Base-by-base conservation (phyloP, 495 filamentous ascomycete species). In the Hypoxylon rickii region DNA sequence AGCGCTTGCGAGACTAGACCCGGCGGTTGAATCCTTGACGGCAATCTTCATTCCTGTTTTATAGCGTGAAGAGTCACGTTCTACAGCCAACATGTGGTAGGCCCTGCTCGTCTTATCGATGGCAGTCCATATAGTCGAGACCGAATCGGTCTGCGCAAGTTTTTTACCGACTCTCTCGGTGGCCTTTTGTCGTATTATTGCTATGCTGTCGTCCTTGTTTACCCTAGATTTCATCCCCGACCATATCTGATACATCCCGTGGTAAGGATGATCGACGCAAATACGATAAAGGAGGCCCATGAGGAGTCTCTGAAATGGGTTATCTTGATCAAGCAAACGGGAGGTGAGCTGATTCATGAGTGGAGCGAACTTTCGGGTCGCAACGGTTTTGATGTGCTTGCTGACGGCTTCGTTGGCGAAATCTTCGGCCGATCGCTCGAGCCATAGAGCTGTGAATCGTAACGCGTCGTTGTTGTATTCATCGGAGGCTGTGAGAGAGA, bases 281-380 rank as follows among this genome's bases (percentile, higher is more conserved):
- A 97, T 94, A 8, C 86, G 79, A 53, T 85, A 80, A 11, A 97
- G 84, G 29, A 97, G 72, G 1, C 78, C 70, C 15, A 77, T 83
- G 12, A 99, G 80, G 3, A 92, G 74, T 13, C 69, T 68, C 61
- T 99, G 95, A 65, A 99, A 99, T 1, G 59, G 42, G 7, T 72
- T 70, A 32, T 80, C 76, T 18, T 82, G 78, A 58, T 92, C 83
- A 42, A 95, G 83, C 11, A 97, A 76, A 16, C 94, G 86, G 10
- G 94, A 97, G 2, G 91, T 90, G 13, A 97, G 83, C 67, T 99
- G 94, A 65, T 96, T 99, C 87, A 96, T 96, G 50, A 97, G 72
- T 13, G 89, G 73, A 1, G 89, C 94, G 67, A 99, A 96, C 58
- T 99, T 99, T 32, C 89, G 79, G 42, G 88, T 96, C 13, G 92